These are phyloP conservation scores for Aspergillus baeticus DNA, from an alignment of 495 filamentous ascomycete species.

Conservation along the genomic window DNA sequence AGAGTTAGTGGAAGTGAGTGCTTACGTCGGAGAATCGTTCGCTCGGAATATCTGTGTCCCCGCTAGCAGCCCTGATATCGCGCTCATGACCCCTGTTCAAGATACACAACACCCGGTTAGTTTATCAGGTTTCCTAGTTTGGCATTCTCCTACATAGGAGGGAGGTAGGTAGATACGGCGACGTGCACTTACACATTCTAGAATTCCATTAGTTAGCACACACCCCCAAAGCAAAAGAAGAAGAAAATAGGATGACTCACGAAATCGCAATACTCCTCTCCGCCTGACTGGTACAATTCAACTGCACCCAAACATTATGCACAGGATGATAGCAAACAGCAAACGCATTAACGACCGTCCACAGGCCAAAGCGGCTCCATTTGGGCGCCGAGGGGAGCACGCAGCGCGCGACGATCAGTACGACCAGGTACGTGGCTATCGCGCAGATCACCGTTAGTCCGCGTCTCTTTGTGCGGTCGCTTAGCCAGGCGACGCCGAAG, in stretches of 20 bases:
- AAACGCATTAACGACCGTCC: constrained; percentile 30
- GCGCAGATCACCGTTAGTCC: constrained; percentile 27
- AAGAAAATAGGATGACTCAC: constrained; percentile 17
- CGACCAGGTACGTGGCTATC: constrained; percentile 22
- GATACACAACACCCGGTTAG: not conserved
- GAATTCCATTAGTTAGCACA: constrained; percentile 2
- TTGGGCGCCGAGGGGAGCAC: constrained; percentile 14
- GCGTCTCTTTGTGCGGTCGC: constrained; percentile 20
- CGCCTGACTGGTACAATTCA: constrained; percentile 23
- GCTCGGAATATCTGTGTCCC: constrained; percentile 31
- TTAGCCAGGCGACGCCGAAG: constrained; percentile 31
- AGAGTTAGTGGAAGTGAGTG: too few relatives aligned
- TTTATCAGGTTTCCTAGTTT: too few relatives aligned
- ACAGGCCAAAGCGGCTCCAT: constrained; percentile 30
- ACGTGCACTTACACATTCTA: constrained; percentile 33
- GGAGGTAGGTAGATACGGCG: too few relatives aligned
- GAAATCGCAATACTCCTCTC: constrained; percentile 33
- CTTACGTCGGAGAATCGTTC: constrained; percentile 16
- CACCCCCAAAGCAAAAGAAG: not conserved
- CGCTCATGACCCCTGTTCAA: constrained; percentile 29
- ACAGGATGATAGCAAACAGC: constrained; percentile 37
- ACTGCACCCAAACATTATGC: constrained; percentile 36
- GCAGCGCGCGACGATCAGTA: constrained; percentile 17
- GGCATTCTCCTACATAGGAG: too few relatives aligned
- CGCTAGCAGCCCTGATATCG: constrained; percentile 29